Evolutionary conservation across 352 stramenopile species (phyloP), one percentile per base, ranked within the genome.

Genomic region (Phytophthora macrochlamydospora): DNA sequence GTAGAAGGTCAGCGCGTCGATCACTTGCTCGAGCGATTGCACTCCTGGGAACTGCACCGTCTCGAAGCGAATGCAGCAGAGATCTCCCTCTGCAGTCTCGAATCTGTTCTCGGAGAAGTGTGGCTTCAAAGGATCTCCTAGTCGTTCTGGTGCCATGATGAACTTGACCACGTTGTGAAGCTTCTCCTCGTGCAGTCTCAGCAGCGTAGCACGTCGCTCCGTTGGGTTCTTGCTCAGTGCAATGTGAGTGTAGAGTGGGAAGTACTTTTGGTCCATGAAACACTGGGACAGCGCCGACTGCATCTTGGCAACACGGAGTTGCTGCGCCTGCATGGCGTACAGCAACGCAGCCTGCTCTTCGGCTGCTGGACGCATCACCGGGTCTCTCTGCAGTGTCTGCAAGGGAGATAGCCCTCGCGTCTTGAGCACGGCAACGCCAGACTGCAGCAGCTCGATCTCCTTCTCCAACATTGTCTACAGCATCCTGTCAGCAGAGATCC

Each of bases 251-350:
- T 64, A 64, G 29, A 64, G 49, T n/a, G 57, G 55, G 18, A 38
- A 42, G 7, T 7, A 42, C 24, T 46, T 12, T 14, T 62, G 55
- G 11, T 53, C 44, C 9, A 43, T 30, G 4, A 65, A 32, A 69
- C 66, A 73, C 24, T 45, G 50, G 2, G 60, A 60, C 43, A 73
- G 56, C 30, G 61, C 55, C 30, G 66, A 66, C 60, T 73, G 66
- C 50, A 69, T 62, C 42, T 69, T 73, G 29, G 66, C 60, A 2
- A 69, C 60, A 7, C 54, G 46, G 7, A 73, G 31, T 24, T 69
- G 55, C 31, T 73, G 66, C n/a, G 55, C 51, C 37, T 51, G 45
- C 35, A 62, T 65, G 30, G 50, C 45, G 53, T 63, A 51, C 48
- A 57, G 3, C 13, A 72, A 30, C 14, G 53, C 13, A 31, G 52